A percentile compares a stretch with the other conserved stretches of the same genome.
phyloP scores from a whole-genome alignment of 2,329 filamentous ascomycete genomes.

The Botrytis porri region DNA sequence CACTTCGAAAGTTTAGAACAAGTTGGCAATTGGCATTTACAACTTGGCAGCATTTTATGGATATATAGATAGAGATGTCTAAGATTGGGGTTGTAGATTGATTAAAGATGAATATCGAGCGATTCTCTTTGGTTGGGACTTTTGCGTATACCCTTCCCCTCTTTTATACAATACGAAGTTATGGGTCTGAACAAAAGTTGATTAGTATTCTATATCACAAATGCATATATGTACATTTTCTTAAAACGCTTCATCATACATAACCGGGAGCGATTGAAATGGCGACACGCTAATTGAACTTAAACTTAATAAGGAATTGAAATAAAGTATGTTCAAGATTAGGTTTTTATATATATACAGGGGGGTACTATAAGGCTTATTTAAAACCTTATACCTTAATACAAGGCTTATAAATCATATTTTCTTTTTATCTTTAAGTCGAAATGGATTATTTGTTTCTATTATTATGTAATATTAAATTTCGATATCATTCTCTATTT shows the following conservation, averaged over 20 bases:
- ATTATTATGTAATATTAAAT: too few relatives aligned
- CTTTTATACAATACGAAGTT: conserved; percentile 6
- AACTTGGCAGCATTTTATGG: conserved; percentile 16
- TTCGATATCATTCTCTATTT: too few relatives aligned
- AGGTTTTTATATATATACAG: too few relatives aligned
- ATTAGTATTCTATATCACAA: conserved; percentile 2
- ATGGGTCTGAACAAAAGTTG: conserved; percentile 4
- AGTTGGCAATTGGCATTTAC: neutral
- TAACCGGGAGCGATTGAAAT: too few relatives aligned
- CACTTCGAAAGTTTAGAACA: conserved; percentile 2
- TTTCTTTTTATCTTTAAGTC: too few relatives aligned
- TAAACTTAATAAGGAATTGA: too few relatives aligned
- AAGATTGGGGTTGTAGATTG: conserved; percentile 19
- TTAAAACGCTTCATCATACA: neutral
- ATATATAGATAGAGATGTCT: conserved; percentile 20
- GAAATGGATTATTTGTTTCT: too few relatives aligned
- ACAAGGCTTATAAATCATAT: too few relatives aligned
- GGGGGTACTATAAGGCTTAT: too few relatives aligned
- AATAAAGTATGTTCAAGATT: too few relatives aligned
- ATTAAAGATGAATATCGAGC: conserved; percentile 15
- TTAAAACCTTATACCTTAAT: too few relatives aligned
- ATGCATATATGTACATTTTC: conserved; percentile 2
- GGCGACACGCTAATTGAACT: too few relatives aligned
- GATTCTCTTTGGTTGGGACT: conserved; percentile 12
- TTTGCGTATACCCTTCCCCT: conserved; percentile 16